These are phyloP conservation scores for Eutreptiella sp. DNA, from an alignment of 208 protist species.

Conservation along the genomic window DNA sequence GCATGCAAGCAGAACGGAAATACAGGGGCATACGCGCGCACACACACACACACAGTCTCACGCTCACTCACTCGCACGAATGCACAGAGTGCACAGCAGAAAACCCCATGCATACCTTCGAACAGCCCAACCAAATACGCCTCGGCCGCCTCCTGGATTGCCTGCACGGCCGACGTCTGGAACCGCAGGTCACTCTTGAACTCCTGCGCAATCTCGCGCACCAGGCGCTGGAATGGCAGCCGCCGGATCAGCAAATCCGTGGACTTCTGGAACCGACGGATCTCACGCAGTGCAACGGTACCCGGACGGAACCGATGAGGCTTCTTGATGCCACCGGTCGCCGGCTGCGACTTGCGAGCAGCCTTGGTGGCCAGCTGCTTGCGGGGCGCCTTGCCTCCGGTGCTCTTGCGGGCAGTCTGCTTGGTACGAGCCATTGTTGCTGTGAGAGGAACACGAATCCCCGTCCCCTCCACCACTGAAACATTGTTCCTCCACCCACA, in stretches of 20 bases:
- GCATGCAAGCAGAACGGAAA: no score
- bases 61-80: no score
- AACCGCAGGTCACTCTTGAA: conserved; percentile 70
- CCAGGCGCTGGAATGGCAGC: conserved; percentile 74
- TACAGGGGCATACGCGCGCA: no score
- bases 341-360: conserved; percentile 79
- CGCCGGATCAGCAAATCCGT: conserved; percentile 78
- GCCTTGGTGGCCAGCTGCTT: conserved; percentile 92
- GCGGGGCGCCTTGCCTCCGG: conserved; percentile 96
- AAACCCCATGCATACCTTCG: no score
- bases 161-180: conserved; percentile 65
- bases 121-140: conserved; percentile 79
- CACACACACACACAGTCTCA: no score
- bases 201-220: conserved; percentile 66
- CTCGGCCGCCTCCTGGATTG: conserved; percentile 81
- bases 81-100: no score
- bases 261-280: conserved; percentile 74
- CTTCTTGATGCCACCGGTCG: conserved; percentile 89
- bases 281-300: conserved; percentile 95
- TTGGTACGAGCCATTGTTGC: conserved; percentile 97
- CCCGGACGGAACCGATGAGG: conserved; percentile 92
- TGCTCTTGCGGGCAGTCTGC: conserved; percentile 92
- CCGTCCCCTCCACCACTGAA: no score
- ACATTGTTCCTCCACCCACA: no score
- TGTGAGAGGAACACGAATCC: no score